Evolutionary conservation across 192 early-diverging fungal species (phyloP).

Genomic region (Ambispora gerdemannii): DNA sequence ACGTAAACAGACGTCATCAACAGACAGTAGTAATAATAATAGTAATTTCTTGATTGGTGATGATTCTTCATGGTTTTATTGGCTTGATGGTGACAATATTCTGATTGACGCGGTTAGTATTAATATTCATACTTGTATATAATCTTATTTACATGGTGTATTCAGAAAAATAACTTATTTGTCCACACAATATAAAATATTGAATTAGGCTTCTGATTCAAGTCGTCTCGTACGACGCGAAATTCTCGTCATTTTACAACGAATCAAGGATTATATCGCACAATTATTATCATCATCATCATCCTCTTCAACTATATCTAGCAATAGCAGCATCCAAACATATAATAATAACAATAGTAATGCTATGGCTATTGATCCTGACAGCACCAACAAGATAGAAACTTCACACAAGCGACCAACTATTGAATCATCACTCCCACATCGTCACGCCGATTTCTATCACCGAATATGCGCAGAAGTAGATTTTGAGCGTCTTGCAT

Average conservation of each 20-base stretch:
- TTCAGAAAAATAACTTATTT: background rate
- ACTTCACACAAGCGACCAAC: background rate
- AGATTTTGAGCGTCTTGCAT: slow-evolving; percentile 43
- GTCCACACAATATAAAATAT: background rate
- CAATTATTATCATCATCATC: background rate
- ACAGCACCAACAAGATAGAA: background rate
- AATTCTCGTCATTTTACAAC: slow-evolving; percentile 25
- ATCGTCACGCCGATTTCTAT: slow-evolving; percentile 37
- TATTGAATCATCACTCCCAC: slow-evolving; percentile 4
- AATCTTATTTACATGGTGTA: slow-evolving; percentile 28
- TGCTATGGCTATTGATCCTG: slow-evolving; percentile 14
- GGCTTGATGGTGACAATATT: slow-evolving; percentile 43
- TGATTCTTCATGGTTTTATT: slow-evolving; percentile 43
- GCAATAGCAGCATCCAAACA: background rate
- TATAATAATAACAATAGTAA: no score
- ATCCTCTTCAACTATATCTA: background rate
- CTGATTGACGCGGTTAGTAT: slow-evolving; percentile 44
- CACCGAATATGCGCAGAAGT: slow-evolving; percentile 29
- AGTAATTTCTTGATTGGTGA: slow-evolving; percentile 1
- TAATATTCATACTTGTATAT: slow-evolving; percentile 30
- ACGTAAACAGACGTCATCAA: slow-evolving; percentile 34
- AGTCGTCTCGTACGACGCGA: slow-evolving; percentile 31
- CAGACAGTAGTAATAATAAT: background rate
- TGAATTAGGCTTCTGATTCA: slow-evolving; percentile 12
- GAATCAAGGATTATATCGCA: slow-evolving; percentile 25